Evolutionary conservation across 208 protist genomes (phyloP).

Genomic region (Wallacemonas sp.): DNA sequence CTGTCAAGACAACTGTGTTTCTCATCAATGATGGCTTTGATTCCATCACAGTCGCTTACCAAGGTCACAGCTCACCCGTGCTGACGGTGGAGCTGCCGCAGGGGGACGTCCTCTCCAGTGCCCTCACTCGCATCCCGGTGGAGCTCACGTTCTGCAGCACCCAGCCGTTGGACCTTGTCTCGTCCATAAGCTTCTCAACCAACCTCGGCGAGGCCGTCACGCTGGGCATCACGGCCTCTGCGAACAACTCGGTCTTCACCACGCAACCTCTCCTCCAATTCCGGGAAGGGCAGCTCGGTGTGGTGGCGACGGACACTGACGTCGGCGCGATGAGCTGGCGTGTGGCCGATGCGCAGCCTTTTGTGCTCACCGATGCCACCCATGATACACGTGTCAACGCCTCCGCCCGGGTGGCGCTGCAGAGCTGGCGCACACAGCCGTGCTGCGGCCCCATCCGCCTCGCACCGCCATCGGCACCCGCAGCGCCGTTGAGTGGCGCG

Average conservation of each 20-base stretch:
- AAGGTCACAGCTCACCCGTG: slow-evolving; percentile 57
- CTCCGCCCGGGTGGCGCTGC: not conserved
- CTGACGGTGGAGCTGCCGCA: slow-evolving; percentile 81
- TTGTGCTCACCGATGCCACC: slow-evolving; percentile 21
- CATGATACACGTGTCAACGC: not conserved
- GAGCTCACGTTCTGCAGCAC: slow-evolving; percentile 63
- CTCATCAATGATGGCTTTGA: slow-evolving; percentile 95
- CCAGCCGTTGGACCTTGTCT: slow-evolving; percentile 79
- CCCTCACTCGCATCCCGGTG: slow-evolving; percentile 34
- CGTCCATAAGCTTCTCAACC: slow-evolving; percentile 85
- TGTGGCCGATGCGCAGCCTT: slow-evolving; percentile 6
- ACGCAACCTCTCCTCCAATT: slow-evolving; percentile 49
- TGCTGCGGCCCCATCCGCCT: not conserved
- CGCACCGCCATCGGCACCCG: not conserved
- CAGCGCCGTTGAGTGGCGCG: not conserved
- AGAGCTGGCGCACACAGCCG: not conserved
- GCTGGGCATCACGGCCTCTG: slow-evolving; percentile 72
- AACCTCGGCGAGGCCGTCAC: slow-evolving; percentile 67
- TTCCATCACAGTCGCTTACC: slow-evolving; percentile 76
- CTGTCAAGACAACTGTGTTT: slow-evolving; percentile 56
- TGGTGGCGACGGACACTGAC: slow-evolving; percentile 16
- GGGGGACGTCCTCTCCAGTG: slow-evolving; percentile 31
- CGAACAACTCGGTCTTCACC: slow-evolving; percentile 91
- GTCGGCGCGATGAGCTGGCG: slow-evolving; percentile 11
- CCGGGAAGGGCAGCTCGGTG: slow-evolving; percentile 24